A percentile compares a stretch with the other conserved stretches of the same genome.
phyloP scores from a whole-genome alignment of 352 stramenopile species.

The Pythium biforme region DNA sequence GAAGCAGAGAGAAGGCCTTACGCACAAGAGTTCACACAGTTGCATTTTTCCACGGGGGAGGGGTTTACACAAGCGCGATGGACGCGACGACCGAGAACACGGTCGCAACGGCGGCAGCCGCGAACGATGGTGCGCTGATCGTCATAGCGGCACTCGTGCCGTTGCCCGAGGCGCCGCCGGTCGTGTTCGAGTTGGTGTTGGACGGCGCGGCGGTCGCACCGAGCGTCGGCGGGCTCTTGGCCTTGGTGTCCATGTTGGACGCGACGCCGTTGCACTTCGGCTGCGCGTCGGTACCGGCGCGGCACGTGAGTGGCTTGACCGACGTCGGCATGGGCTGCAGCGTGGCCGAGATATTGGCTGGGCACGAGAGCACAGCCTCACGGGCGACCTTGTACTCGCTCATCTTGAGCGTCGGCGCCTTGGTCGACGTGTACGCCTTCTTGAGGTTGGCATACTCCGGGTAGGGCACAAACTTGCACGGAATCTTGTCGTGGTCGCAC shows the following conservation, averaged over 20 bases:
- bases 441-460: conserved; percentile 52
- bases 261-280: conserved; percentile 31
- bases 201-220: conserved; percentile 12
- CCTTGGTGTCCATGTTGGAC: conserved; percentile 16
- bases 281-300: conserved; percentile 20
- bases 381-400: conserved; percentile 31
- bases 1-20: no score
- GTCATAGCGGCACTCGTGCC: conserved; percentile 12
- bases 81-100: conserved; percentile 24
- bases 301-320: conserved; percentile 28
- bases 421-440: conserved; percentile 50
- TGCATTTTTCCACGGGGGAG: no score
- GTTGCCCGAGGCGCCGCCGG: conserved; percentile 9
- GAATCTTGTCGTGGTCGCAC: conserved; percentile 43
- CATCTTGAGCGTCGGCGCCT: conserved; percentile 38
- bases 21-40: no score
- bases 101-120: conserved; percentile 8
- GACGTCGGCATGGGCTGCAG: conserved; percentile 30
- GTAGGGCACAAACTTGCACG: conserved; percentile 45
- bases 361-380: conserved; percentile 30
- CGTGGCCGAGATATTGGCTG: conserved; percentile 29
- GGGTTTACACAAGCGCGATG: conserved; percentile 24
- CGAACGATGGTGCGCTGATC: not conserved
- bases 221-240: conserved; percentile 11
- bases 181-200: conserved; percentile 22